Base-by-base conservation (phyloP, 1,284 basidiomycete genomes). In the Ustilago esculenta region DNA sequence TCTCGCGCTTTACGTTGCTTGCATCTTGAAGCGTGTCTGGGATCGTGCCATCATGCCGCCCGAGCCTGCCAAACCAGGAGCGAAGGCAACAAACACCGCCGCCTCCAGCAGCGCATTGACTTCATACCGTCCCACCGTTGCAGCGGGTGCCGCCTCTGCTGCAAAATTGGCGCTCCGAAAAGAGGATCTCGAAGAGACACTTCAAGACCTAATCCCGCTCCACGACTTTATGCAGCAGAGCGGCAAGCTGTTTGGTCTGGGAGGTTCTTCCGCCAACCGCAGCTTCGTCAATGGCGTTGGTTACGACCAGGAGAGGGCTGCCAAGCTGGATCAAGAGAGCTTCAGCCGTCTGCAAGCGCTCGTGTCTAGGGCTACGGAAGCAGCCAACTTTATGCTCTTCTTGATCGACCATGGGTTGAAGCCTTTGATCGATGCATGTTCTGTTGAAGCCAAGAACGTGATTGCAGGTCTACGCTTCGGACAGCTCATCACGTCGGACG, bases 381-480 rank as follows among this genome's bases (percentile, higher is more conserved):
- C 92, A 0, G 88, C 98, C 61, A 92, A 92, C 1, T 99, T 98
- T 82, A 85, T 98, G 43, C 86, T 98, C 23, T 87, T 98, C 21
- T 85, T 98, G 33, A 91, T 88, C 72, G 96, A 98, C 81, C 95
- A 97, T 84, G 88, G 89, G 64, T 85, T 98, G 23, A 88, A 89
- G n/a, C 91, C 94, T 65, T 85, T 97, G 18, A 88, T 96, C 58
- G 83, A 88, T 29, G 47, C 60, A 3, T 73, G 70, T 43, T 63
- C 64, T 10, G 34, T 60, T 23, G 72, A 77, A 17, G 47, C 59
- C 40, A 76, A 75, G 43, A 44, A 21, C 4, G 49, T 57, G 32
- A 67, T 81, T 11, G 30, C 57, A 11, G 53, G 56, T 21, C 51
- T 81, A 41, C 64, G 65, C 5, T 76, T 77, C 35, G 71, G 63